Evolutionary conservation across 1,284 basidiomycete species (phyloP).

Genomic region (Rhodotorula sp.): DNA sequence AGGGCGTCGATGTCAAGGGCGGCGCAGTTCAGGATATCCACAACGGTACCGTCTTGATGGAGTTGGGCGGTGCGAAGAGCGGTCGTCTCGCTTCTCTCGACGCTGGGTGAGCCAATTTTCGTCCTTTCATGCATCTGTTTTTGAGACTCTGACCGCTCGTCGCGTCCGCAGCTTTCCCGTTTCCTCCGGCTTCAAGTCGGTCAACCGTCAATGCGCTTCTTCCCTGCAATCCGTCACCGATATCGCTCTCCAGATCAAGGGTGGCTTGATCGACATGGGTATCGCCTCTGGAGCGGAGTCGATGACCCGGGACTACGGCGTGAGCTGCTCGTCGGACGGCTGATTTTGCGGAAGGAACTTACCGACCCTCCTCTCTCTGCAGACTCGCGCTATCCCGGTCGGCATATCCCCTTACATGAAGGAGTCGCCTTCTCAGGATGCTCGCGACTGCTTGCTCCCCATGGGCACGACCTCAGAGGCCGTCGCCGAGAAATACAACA

Average conservation of each 20-base stretch:
- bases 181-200: slow-evolving; percentile 44
- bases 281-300: slow-evolving; percentile 54
- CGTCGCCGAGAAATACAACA: slow-evolving; percentile 50
- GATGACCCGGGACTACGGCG: slow-evolving; percentile 42
- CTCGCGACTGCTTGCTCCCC: slow-evolving; percentile 48
- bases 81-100: slow-evolving; percentile 50
- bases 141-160: too few species aligned
- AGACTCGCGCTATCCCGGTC: slow-evolving; percentile 47
- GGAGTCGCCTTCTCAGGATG: slow-evolving; percentile 43
- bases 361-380: not conserved
- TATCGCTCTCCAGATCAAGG: slow-evolving; percentile 50
- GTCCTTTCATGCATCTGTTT: too few species aligned
- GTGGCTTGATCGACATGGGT: slow-evolving; percentile 86
- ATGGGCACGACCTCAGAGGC: slow-evolving; percentile 54
- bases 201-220: slow-evolving; percentile 51
- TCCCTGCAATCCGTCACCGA: slow-evolving; percentile 50
- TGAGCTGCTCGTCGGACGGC: not conserved
- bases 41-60: slow-evolving; percentile 51
- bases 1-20: slow-evolving; percentile 46
- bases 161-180: slow-evolving; percentile 39
- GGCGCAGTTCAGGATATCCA: slow-evolving; percentile 49
- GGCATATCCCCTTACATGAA: slow-evolving; percentile 47
- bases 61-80: slow-evolving; percentile 50
- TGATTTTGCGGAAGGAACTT: not conserved
- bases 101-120: slow-evolving; percentile 45